Evolutionary conservation across 257 asterid genomes (phyloP).

Genomic region (Cynanchum wilfordii): DNA sequence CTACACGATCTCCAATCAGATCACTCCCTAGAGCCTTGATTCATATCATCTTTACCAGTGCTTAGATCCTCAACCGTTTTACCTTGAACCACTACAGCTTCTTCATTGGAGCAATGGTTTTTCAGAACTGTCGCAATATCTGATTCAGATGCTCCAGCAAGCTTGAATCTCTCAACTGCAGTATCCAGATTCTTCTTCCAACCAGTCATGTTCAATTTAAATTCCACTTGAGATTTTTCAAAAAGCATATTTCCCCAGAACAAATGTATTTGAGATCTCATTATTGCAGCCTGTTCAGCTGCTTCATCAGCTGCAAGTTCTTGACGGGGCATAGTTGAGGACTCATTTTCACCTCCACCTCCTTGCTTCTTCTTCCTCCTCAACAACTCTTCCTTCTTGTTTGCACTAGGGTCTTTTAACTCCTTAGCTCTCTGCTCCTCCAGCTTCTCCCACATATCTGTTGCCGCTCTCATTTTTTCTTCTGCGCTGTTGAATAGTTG

Average conservation of each 20-base stretch:
- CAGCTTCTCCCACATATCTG: conserved; percentile 90
- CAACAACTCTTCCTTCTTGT: conserved; percentile 59
- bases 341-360: conserved; percentile 45
- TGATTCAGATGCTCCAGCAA: conserved; percentile 91
- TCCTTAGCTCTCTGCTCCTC: conserved; percentile 86
- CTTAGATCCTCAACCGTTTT: conserved; percentile 29
- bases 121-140: conserved; percentile 71
- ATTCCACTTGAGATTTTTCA: conserved; percentile 86
- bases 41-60: conserved; percentile 16
- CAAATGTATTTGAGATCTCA: conserved; percentile 89
- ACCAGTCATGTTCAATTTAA: conserved; percentile 59
- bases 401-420: conserved; percentile 50
- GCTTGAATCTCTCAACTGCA: conserved; percentile 76
- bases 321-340: conserved; percentile 26
- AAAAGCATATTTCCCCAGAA: conserved; percentile 98
- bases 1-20: not conserved
- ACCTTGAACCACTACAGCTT: conserved; percentile 30
- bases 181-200: conserved; percentile 80
- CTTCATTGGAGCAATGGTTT: conserved; percentile 78
- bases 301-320: conserved; percentile 67
- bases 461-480: conserved; percentile 79
- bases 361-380: conserved; percentile 63
- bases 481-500: conserved; percentile 75
- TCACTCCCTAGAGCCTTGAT: conserved; percentile 17
- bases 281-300: conserved; percentile 79